Evolutionary conservation across 2,329 filamentous ascomycete species (phyloP), one percentile per base, ranked within the genome.

Genomic region (Graphiopsis chlorocephala): DNA sequence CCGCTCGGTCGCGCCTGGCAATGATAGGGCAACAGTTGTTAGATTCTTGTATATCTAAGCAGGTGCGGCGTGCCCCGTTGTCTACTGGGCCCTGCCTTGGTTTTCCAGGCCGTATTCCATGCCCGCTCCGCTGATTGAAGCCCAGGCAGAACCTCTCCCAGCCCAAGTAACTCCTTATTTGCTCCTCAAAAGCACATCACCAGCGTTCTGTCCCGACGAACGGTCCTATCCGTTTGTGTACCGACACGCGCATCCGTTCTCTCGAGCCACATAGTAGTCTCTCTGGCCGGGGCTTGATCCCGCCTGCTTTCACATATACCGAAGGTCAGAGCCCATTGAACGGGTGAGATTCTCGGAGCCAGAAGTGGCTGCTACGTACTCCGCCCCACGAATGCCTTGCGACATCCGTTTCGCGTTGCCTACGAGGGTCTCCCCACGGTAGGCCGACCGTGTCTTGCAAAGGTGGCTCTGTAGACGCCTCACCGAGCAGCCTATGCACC

Each of bases 361-460:
- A 29, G 26, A 14, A 53, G 17, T 31, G 23, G 23, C 50, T n/a
- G 5, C 35, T 38, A 29, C 23, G 26, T 26, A 29, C 50, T 29
- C 5, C 8, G 50, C 15, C 26, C 26, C 50, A 26, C 50, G 23
- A n/a, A 6, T 53, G 50, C 50, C 26, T 53, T 53, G 50, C 50
- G 26, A 31, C 15, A n/a, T 2, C 35, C 15, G 35, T n/a, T 38
- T 38, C 35, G 15, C 50, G 50, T 53, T 53, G 48, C 48, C 48
- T 25, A 31, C 25, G n/a, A 47, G 33, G 33, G 48, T 53, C 25
- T 53, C 26, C 48, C 20, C 26, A 28, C 20, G 48, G 25, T 28
- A 53, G 48, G 26, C 48, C 48, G 48, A 53, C 48, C 48, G 48
- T 53, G 25, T 53, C 48, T 53, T 53, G 48, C 48, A 31, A 25